These are phyloP conservation scores for Narthecium ossifragum DNA, from an alignment of 106 monocot species.

Conservation along the genomic window DNA sequence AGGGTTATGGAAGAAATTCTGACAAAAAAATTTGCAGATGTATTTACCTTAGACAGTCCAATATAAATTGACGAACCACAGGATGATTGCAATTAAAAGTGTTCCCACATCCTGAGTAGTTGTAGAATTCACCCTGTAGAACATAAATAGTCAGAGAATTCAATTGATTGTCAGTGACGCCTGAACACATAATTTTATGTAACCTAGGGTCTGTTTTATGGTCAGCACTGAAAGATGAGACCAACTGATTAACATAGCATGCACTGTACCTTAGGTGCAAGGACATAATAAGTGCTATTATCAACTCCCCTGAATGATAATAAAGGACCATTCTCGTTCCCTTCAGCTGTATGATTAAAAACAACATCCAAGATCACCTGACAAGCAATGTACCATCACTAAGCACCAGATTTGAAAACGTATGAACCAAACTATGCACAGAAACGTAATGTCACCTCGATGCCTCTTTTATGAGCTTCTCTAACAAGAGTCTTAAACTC, in stretches of 20 bases:
- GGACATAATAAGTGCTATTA: constrained; percentile 87
- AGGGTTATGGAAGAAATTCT: too few species aligned
- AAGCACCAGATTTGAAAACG: neutral
- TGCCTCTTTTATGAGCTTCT: constrained; percentile 89
- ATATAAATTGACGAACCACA: constrained; percentile 75
- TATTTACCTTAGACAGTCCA: constrained; percentile 83
- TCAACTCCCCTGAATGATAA: constrained; percentile 86
- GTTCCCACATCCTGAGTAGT: constrained; percentile 95
- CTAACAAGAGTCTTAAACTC: constrained; percentile 81
- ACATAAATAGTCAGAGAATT: too few species aligned
- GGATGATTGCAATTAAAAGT: constrained; percentile 98
- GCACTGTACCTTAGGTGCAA: constrained; percentile 70
- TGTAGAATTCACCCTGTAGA: constrained; percentile 81
- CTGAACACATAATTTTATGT: too few species aligned
- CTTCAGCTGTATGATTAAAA: constrained; percentile 96
- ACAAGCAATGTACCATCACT: constrained; percentile 4
- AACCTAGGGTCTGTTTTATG: too few species aligned
- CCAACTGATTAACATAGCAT: too few species aligned
- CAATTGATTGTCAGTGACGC: too few species aligned
- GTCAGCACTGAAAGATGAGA: too few species aligned
- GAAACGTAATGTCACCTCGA: constrained; percentile 47
- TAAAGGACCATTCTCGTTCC: constrained; percentile 91
- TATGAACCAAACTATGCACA: neutral
- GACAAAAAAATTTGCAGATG: neutral
- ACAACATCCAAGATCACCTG: constrained; percentile 93